These are phyloP conservation scores for Neurospora sp. DNA, from an alignment of 495 filamentous ascomycete genomes.

Conservation along the genomic window DNA sequence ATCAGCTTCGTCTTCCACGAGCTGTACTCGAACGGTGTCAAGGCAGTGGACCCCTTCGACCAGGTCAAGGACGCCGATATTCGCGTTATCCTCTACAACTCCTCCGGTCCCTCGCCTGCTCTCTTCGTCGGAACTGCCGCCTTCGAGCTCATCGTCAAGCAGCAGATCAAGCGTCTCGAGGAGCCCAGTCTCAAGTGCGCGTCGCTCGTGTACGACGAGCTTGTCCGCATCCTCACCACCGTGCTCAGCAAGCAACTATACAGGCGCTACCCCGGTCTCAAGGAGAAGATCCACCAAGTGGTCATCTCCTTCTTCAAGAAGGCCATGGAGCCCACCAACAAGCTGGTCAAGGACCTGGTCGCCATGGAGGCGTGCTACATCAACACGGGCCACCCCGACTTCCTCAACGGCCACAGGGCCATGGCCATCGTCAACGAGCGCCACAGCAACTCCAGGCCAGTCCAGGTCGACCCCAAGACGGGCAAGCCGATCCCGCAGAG, in stretches of 20 bases:
- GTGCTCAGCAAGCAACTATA: constrained; percentile 83
- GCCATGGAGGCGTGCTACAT: constrained; percentile 94
- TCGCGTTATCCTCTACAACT: constrained; percentile 93
- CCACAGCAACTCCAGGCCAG: constrained; percentile 68
- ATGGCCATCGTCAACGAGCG: constrained; percentile 97
- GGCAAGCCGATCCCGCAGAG: constrained; percentile 79
- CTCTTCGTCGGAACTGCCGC: constrained; percentile 97
- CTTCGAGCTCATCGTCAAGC: constrained; percentile 97
- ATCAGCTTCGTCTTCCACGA: constrained; percentile 99
- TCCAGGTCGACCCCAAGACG: constrained; percentile 97
- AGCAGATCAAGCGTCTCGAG: constrained; percentile 93
- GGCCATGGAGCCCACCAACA: constrained; percentile 93
- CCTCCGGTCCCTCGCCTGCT: constrained; percentile 91
- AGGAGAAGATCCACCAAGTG: constrained; percentile 95
- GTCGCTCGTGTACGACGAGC: constrained; percentile 92
- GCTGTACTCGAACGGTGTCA: constrained; percentile 94
- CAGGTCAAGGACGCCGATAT: constrained; percentile 97
- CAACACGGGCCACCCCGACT: constrained; percentile 98
- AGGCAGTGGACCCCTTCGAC: constrained; percentile 97
- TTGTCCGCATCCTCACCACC: constrained; percentile 89
- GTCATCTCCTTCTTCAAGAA: constrained; percentile 97
- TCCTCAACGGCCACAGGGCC: constrained; percentile 91
- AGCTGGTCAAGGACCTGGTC: constrained; percentile 88
- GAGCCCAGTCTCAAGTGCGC: constrained; percentile 97
- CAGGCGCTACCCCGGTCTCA: constrained; percentile 81